Base-by-base conservation (phyloP, 768 basidiomycete genomes). In the Trichaptum fuscoviolaceum region DNA sequence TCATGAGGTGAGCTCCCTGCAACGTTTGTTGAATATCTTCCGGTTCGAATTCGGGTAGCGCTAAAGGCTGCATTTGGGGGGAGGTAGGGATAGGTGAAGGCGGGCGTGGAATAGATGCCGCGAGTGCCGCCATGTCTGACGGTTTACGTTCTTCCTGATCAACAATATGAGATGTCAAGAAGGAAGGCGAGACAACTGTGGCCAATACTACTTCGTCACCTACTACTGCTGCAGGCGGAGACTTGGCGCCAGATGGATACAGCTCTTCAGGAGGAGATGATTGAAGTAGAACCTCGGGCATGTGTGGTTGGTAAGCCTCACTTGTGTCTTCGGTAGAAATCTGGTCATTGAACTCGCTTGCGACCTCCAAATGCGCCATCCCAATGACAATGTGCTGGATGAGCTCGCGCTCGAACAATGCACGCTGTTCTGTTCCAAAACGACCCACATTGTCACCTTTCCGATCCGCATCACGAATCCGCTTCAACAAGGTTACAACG, bases 371-470 rank as follows among this genome's bases (percentile, higher is more conserved):
- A 24, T 87, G 81, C 9, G 93, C 93, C 82, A 98, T 91, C 34
- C 94, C 95, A 64, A 97, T 88, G 65, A 96, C 88, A 68, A 98
- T 88, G 36, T 93, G 92, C 65, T 91, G 84, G 7, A 96, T 74
- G 58, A 98, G 83, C 77, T 96, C 95, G 35, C 86, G 83, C 72
- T 92, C 88, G 69, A 97, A 86, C 74, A 92, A 77, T 6, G 78
- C 78, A 66, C 90, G 80, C 70, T 93, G 87, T 24, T 77, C 71
- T 57, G 64, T 72, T 6, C 83, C 83, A 74, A 92, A 89, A 0
- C 63, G 24, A 5, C n/a, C 30, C 12, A 66, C 62, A 63, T 30
- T 64, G 69, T 73, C 69, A 84, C 78, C 66, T 67, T 72, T 59
- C 36, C 82, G 79, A 69, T 91, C 88, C 58, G 85, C 85, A 63